phyloP scores from a whole-genome alignment of 805 yeast genomes.

The Wickerhamiella allomyrinae region DNA sequence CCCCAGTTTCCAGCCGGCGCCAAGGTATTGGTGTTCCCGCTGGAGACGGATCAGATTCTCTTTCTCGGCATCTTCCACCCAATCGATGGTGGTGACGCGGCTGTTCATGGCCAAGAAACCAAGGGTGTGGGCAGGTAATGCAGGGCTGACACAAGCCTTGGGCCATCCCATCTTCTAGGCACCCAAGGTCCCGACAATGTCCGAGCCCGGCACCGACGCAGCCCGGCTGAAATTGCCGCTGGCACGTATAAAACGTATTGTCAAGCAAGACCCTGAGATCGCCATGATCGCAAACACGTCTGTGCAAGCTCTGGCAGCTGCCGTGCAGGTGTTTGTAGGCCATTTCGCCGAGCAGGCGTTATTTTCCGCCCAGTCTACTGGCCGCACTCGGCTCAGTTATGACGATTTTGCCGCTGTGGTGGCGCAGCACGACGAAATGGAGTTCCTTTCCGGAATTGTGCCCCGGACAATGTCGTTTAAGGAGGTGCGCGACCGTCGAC shows the following conservation, averaged over 20 bases:
- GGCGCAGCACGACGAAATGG: constrained; percentile 39
- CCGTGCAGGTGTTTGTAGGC: constrained; percentile 61
- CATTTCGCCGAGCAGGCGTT: constrained; percentile 59
- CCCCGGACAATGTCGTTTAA: constrained; percentile 30
- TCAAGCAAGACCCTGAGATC: constrained; percentile 65
- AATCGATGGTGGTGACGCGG: constrained; percentile 32
- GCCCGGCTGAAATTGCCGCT: constrained; percentile 34
- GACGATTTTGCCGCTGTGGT: constrained; percentile 58
- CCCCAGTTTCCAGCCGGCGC: neutral
- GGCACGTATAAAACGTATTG: constrained; percentile 53
- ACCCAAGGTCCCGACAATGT: too few relatives aligned
- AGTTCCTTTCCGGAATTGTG: constrained; percentile 50
- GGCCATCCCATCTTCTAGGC: too few relatives aligned
- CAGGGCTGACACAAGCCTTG: constrained; percentile 31
- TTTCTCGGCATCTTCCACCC: constrained; percentile 43
- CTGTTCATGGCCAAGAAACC: neutral
- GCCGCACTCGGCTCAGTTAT: constrained; percentile 56
- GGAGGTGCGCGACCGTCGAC: constrained; percentile 7
- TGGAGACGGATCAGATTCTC: constrained; percentile 16
- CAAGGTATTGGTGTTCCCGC: constrained; percentile 1
- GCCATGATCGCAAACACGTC: constrained; percentile 53
- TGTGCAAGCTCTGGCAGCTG: constrained; percentile 61
- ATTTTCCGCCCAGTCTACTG: constrained; percentile 46
- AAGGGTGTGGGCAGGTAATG: constrained; percentile 9
- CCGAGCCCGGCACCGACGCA: too few relatives aligned